Evolutionary conservation across 2,329 filamentous ascomycete species (phyloP).

Genomic region (Verticillium tricorpus): DNA sequence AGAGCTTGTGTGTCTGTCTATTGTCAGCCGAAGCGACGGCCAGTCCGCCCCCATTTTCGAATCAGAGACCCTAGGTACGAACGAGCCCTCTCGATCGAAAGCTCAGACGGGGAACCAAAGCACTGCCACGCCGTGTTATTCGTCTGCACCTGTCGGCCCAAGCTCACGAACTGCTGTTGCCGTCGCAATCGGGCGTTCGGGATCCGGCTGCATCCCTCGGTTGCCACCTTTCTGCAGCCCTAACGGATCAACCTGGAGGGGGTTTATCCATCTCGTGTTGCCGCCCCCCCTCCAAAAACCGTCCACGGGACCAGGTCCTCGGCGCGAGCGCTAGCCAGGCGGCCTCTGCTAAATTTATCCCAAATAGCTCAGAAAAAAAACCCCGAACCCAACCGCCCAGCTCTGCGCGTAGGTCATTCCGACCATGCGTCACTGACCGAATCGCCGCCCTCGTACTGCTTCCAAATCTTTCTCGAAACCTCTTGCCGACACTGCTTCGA

Average conservation of each 20-base stretch:
- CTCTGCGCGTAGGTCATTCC: background rate
- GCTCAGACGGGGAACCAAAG: background rate
- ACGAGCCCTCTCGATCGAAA: background rate
- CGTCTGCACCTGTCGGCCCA: background rate
- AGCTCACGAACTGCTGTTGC: background rate
- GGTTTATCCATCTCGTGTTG: background rate
- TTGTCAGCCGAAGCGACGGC: background rate
- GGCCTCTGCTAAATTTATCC: background rate
- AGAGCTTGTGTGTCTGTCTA: background rate
- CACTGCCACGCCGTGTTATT: background rate
- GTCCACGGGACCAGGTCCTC: background rate
- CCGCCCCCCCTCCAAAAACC: background rate
- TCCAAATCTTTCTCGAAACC: background rate
- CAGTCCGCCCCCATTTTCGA: background rate
- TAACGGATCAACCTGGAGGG: background rate
- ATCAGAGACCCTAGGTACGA: background rate
- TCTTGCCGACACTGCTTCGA: background rate
- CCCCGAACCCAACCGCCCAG: background rate
- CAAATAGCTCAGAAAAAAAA: background rate
- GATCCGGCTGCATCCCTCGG: background rate
- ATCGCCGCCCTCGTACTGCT: background rate
- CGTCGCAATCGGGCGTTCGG: background rate
- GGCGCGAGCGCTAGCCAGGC: background rate
- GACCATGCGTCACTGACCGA: background rate
- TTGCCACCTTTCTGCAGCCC: background rate